Percentiles rank a stretch among this genome's conserved stretches.
Conservation (phyloP, 129 eudicot species). For the Helianthus tuberosus region DNA sequence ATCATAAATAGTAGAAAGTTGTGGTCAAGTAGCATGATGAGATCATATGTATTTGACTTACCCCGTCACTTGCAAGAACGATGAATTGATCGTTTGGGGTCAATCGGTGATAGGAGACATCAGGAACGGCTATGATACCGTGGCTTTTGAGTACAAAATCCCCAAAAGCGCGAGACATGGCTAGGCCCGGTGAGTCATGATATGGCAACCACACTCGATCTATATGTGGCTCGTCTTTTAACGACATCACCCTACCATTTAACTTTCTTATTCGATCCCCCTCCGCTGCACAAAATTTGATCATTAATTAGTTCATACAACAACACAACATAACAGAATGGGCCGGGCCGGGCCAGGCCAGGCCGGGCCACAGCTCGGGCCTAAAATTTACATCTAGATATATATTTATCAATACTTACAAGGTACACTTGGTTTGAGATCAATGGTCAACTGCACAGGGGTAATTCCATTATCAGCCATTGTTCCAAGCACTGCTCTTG, state of each 20-base stretch:
- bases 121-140: conserved; percentile 75
- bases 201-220: conserved; percentile 90
- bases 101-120: conserved; percentile 53
- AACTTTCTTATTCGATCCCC: conserved; percentile 76
- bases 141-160: conserved; percentile 75
- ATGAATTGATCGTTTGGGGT: conserved; percentile 71
- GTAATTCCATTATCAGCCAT: conserved; percentile 59
- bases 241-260: conserved; percentile 74
- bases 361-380: background rate
- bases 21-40: background rate
- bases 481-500: conserved; percentile 85
- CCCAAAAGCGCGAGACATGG: conserved; percentile 95
- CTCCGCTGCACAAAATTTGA: conserved; percentile 49
- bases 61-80: conserved; percentile 91
- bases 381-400: background rate
- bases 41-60: conserved; percentile 29
- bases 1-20: background rate
- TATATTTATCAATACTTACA: conserved; percentile 46
- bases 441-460: conserved; percentile 80
- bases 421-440: conserved; percentile 79
- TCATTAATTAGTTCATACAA: conserved; percentile 11
- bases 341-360: background rate
- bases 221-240: conserved; percentile 71
- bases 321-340: background rate
- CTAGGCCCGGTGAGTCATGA: conserved; percentile 81